Evolutionary conservation across 345 rosid genomes (phyloP), one percentile per base, ranked within the genome.

Genomic region (Kandelia obovata): DNA sequence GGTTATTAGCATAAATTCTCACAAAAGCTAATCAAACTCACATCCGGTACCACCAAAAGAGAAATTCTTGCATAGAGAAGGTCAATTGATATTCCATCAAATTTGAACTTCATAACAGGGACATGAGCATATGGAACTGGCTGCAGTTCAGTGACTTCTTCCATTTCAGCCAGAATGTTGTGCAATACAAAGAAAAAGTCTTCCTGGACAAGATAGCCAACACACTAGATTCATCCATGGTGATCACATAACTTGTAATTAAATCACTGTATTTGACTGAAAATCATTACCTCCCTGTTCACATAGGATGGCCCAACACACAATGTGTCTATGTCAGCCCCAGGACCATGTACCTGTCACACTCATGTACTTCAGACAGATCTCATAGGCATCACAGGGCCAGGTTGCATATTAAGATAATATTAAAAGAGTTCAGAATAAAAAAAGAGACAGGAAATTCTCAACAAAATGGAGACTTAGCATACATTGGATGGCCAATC

Each of bases 261-360:
- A 17, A 53, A 67, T 13, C 5, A 56, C 39, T 1, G 23, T 57
- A 27, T 58, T 7, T 23, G 47, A 11, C 58, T 20, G 26, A 35
- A 53, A 52, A 13, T 52, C 47, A 70, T 27, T 60, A 91, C 97
- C 88, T 92, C 97, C 61, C 96, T 89, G 46, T 81, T 88, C 72
- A 92, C 89, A 71, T 95, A 95, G 53, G 96, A 89, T 61, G 97
- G 99, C 73, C 99, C 99, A 70, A 95, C 88, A 81, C 99, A 95
- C 74, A 95, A 71, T 19, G 93, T 84, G 71, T 95, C 99, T 56
- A 95, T 84, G 76, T 92, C 97, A 58, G 96, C 90, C 70, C 96
- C 93, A 75, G 97, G 96, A 32, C 97, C 96, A 77, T 95, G 97
- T 58, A 89, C 97, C 97, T 92, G 77, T 32, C 39, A 47, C 23